Evolutionary conservation across 768 basidiomycete species (phyloP).

Genomic region (Naematelia encephala): DNA sequence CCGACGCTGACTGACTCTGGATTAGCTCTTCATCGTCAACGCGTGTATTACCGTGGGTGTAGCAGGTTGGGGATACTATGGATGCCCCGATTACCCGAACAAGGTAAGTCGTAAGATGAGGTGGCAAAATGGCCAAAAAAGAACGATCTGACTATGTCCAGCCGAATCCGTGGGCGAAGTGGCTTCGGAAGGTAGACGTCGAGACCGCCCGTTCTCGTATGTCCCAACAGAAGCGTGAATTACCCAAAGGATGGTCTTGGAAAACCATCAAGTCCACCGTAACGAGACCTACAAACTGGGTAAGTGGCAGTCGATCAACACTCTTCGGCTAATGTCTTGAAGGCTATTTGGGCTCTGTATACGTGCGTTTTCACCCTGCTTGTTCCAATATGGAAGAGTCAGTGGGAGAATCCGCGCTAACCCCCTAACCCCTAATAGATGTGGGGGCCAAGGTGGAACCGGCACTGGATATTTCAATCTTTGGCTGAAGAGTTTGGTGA

Average conservation of each 20-base stretch:
- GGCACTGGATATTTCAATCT: slow-evolving; percentile 13
- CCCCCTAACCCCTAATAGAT: not conserved
- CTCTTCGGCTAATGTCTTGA: not conserved
- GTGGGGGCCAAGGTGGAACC: slow-evolving; percentile 7
- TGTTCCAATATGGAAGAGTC: too few relatives aligned
- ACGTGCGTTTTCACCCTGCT: too few relatives aligned
- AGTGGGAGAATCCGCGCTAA: too few relatives aligned
- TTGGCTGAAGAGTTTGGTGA: slow-evolving; percentile 12
- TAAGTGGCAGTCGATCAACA: not conserved
- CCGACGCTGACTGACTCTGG: not conserved
- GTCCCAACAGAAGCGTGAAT: not conserved
- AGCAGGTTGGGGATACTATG: slow-evolving; percentile 5
- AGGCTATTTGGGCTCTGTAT: not conserved
- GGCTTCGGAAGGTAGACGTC: not conserved
- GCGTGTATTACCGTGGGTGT: slow-evolving; percentile 10
- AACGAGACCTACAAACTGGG: slow-evolving; percentile 6
- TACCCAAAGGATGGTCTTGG: slow-evolving; percentile 7
- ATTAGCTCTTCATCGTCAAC: slow-evolving; percentile 10
- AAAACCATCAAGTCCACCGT: slow-evolving; percentile 5
- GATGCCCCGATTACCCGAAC: slow-evolving; percentile 13
- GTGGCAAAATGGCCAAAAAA: too few relatives aligned
- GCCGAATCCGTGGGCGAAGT: slow-evolving; percentile 6
- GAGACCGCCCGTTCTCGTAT: slow-evolving; percentile 1
- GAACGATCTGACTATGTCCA: too few relatives aligned
- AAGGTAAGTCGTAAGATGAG: not conserved